Evolutionary conservation across 2,329 filamentous ascomycete genomes (phyloP).

Genomic region (Periconia macrospinosa): DNA sequence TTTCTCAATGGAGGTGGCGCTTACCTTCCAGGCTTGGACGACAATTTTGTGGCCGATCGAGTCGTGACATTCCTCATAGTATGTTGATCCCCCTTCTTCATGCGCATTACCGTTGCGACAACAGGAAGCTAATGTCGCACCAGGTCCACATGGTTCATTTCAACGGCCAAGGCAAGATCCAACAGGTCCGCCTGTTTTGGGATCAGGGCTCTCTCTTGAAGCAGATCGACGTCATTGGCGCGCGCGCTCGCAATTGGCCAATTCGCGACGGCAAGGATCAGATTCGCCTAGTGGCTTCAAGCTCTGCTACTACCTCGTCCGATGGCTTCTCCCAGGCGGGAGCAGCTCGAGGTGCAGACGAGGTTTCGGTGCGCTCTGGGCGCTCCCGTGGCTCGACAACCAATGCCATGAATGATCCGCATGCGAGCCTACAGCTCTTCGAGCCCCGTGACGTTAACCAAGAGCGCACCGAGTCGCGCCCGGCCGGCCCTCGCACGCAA

Average conservation of each 20-base stretch:
- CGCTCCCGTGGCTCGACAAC: conserved; percentile 38
- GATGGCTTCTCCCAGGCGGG: conserved; percentile 36
- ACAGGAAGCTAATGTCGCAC: conserved; percentile 5
- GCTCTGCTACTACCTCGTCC: conserved; percentile 26
- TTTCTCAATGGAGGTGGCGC: conserved; percentile 80
- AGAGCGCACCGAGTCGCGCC: conserved; percentile 50
- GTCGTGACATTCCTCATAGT: conserved; percentile 80
- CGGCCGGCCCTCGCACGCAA: conserved; percentile 63
- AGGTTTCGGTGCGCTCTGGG: conserved; percentile 37
- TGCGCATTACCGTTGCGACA: neutral
- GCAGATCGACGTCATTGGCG: conserved; percentile 90
- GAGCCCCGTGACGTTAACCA: conserved; percentile 67
- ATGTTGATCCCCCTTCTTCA: conserved; percentile 43
- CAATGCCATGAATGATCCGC: conserved; percentile 48
- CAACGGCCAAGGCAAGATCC: conserved; percentile 74
- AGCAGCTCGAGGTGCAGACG: conserved; percentile 33
- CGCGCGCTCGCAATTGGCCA: conserved; percentile 89
- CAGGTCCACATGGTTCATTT: conserved; percentile 80
- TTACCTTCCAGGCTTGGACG: conserved; percentile 86
- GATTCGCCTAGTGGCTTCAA: conserved; percentile 70
- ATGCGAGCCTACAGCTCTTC: conserved; percentile 76
- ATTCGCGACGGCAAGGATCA: conserved; percentile 87
- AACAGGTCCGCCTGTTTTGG: conserved; percentile 88
- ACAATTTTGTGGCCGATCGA: conserved; percentile 89
- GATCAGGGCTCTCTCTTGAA: conserved; percentile 93